Base-by-base conservation (phyloP, 2,329 filamentous ascomycete species). In the Lachnellula willkommii region DNA sequence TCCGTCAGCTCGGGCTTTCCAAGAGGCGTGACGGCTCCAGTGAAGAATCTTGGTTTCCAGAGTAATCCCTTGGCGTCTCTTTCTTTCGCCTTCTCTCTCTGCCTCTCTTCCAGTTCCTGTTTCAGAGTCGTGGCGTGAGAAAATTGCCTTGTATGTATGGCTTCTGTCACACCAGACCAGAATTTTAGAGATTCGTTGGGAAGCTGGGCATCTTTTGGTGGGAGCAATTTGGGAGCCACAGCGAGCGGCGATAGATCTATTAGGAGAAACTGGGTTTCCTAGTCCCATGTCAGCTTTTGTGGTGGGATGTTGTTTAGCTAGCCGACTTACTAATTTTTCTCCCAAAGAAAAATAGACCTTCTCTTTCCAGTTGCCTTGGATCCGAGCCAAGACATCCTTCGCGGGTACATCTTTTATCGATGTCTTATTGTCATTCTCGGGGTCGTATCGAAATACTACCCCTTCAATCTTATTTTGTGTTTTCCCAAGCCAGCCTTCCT, bases 401-500 rank as follows among this genome's bases (percentile, higher is more conserved):
- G 94, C 89, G 0, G 90, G 82, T 0, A 99, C 90, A 59, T 96
- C 92, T 73, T 87, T 90, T 66, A 96, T 86, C 65, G 82, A 85
- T 5, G 76, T 84, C 71, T 87, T 90, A 69, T 82, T 83, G 70
- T 97, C 93, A 56, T 92, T 93, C 22, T 89, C 83, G 0, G 91
- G 88, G 67, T 96, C 88, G 65, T 96, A 96, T 50, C 82, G 87
- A 79, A 96, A 99, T 54, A 97, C 80, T 53, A 96, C 84, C 17
- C 94, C 94, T 59, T 95, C 85, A 37, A 99, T 87, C 69, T 88
- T 91, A 73, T 97, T 96, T 65, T 95, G 93, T 20, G 90, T 83
- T 63, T 90, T 89, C 47, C 92, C 90, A 32, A 97, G 79, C 92
- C 94, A 99, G 50, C 92, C 91, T 66, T 97, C 93, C 68, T 97